These are phyloP conservation scores for Blastobotrys attinorum DNA, from an alignment of 805 yeast species.

Conservation along the genomic window DNA sequence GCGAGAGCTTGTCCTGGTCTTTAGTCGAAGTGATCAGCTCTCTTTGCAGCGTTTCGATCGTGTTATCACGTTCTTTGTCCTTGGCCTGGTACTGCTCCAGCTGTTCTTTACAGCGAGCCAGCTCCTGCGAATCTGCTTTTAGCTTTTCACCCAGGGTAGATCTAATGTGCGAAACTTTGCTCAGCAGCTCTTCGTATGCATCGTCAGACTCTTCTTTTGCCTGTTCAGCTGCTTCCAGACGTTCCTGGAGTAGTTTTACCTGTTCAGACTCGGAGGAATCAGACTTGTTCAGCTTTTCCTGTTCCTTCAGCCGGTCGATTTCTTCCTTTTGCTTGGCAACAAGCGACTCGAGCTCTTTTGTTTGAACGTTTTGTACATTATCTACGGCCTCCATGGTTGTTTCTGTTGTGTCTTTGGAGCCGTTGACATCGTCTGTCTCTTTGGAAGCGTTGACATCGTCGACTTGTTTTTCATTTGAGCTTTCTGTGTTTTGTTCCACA, in stretches of 20 bases:
- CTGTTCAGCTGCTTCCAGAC: conserved; percentile 46
- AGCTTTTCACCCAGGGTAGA: conserved; percentile 36
- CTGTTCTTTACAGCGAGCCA: conserved; percentile 27
- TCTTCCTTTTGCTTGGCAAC: conserved; percentile 7
- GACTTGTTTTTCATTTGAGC: not conserved
- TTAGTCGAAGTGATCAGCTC: conserved; percentile 29
- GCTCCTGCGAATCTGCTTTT: conserved; percentile 32
- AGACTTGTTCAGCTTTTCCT: not conserved
- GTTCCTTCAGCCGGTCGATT: conserved; percentile 5
- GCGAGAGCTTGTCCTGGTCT: conserved; percentile 23
- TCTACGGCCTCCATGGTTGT: not conserved
- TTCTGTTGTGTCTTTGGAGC: not conserved
- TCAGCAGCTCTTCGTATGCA: conserved; percentile 34
- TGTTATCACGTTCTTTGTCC: conserved; percentile 26
- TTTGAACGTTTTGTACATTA: not conserved
- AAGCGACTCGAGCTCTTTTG: not conserved
- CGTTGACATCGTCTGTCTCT: not conserved
- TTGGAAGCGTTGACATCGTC: not conserved
- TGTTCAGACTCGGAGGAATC: conserved; percentile 2
- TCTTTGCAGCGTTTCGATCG: conserved; percentile 31
- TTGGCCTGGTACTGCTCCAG: conserved; percentile 30
- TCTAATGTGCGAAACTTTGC: conserved; percentile 31
- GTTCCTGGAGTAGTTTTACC: conserved; percentile 59
- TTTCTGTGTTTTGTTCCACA: not conserved
- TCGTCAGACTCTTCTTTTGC: conserved; percentile 33